Evolutionary conservation across 2,329 filamentous ascomycete species (phyloP), one percentile per base, ranked within the genome.

Genomic region (Diaporthe longicolla): DNA sequence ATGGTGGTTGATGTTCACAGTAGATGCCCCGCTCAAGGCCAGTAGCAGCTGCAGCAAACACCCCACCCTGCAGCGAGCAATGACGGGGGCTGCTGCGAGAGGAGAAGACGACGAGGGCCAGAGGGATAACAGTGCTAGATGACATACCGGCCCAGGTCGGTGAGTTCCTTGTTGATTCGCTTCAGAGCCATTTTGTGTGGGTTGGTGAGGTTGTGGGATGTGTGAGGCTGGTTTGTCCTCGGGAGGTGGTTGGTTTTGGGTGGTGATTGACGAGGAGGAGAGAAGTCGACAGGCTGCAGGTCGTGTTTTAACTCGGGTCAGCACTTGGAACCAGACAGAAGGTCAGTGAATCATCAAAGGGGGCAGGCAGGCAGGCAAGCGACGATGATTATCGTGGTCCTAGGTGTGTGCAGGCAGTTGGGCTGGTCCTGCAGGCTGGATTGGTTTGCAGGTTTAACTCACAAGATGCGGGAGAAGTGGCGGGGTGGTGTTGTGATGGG

Each of bases 91-190:
- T 43, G 40, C 76, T 76, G 74, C 76, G 72, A 77, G 75, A 78
- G 73, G 74, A 75, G 75, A 70, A 76, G 70, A 73, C 70, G 70
- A 73, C 70, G 72, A 71, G 76, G 73, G 76, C 71, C 73, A 54
- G 68, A 52, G 45, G 43, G 70, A 45, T 32, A 55, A 69, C 70
- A 40, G 76, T 75, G 73, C 57, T 58, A 61, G 21, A 55, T 65
- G 69, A 88, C 89, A 83, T 93, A 96, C 94, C 94, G 93, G 88
- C 94, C 94, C 86, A 97, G 90, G 85, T 97, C 94, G 86, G 93
- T 93, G 84, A 97, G 91, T 87, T 97, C 94, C 92, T 95, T 97
- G 91, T 96, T 96, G 87, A 97, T 97, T 86, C 94, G 92, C 93
- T 97, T 97, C 82, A 97, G 91, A 86, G 94, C 94, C 94, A 97